Evolutionary conservation across 1,284 basidiomycete genomes (phyloP).

Genomic region (Cutaneotrichosporon cyanovorans): DNA sequence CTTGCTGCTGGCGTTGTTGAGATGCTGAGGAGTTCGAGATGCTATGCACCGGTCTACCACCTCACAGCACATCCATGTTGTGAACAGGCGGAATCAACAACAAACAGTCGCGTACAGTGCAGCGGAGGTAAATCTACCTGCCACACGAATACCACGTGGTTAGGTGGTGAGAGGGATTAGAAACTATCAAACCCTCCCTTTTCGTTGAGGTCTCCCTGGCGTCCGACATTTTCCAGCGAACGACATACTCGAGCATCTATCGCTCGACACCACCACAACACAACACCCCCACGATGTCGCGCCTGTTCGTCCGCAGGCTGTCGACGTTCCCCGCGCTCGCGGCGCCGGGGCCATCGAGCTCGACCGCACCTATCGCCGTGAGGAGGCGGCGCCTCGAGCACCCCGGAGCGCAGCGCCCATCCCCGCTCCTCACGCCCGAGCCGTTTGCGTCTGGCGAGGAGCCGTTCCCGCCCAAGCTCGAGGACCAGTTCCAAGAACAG

Average conservation of each 20-base stretch:
- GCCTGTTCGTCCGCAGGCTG: slow-evolving; percentile 31
- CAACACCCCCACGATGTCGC: slow-evolving; percentile 27
- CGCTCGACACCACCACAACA: not conserved
- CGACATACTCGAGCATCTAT: not conserved
- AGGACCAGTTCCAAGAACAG: slow-evolving; percentile 34
- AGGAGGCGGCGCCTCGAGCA: slow-evolving; percentile 24
- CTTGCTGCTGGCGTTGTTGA: slow-evolving; percentile 1
- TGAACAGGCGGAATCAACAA: too few species aligned
- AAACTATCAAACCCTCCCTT: too few species aligned
- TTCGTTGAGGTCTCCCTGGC: not conserved
- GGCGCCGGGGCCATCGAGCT: slow-evolving; percentile 14
- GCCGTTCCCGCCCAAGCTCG: slow-evolving; percentile 28
- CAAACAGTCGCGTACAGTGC: not conserved
- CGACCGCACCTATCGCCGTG: slow-evolving; percentile 32
- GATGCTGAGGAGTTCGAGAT: too few species aligned
- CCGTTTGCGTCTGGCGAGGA: slow-evolving; percentile 12
- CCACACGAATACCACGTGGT: too few species aligned
- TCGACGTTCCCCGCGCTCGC: slow-evolving; percentile 13
- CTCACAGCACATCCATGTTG: too few species aligned
- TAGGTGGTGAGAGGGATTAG: too few species aligned
- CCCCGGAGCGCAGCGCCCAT: slow-evolving; percentile 12
- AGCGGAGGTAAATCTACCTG: too few species aligned
- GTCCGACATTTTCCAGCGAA: slow-evolving; percentile 14
- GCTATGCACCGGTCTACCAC: too few species aligned
- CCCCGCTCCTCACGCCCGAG: slow-evolving; percentile 20